A percentile compares a stretch with the other conserved stretches of the same genome.
These are phyloP conservation scores for Globisporangium ultimum DNA, from an alignment of 352 stramenopile species.

Conservation along the genomic window DNA sequence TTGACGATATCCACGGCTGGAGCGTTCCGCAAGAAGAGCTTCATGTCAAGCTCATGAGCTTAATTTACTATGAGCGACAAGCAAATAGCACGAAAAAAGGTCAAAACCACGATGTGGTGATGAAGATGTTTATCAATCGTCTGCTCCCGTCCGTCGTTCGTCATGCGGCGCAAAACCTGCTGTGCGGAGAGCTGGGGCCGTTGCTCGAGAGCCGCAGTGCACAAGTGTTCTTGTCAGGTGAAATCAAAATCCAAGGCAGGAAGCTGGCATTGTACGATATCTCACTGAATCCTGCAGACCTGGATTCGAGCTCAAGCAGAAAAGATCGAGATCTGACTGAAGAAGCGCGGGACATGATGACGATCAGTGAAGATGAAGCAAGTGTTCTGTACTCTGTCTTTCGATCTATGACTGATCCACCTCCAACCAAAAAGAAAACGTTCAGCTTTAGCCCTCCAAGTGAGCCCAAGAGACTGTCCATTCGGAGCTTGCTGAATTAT, in stretches of 20 bases:
- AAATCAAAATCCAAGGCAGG: conserved; percentile 60
- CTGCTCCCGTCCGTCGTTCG: conserved; percentile 61
- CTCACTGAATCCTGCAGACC: conserved; percentile 24
- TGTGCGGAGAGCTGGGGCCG: conserved; percentile 60
- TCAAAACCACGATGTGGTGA: conserved; percentile 70
- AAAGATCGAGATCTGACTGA: conserved; percentile 35
- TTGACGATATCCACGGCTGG: conserved; percentile 58
- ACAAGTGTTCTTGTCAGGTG: conserved; percentile 53
- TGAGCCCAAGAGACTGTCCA: conserved; percentile 32
- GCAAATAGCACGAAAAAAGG: conserved; percentile 49
- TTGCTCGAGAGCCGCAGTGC: conserved; percentile 51
- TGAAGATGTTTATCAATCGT: conserved; percentile 80
- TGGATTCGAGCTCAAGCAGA: conserved; percentile 5
- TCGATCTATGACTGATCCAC: conserved; percentile 44
- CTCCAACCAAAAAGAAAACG: conserved; percentile 47
- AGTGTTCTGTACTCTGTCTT: conserved; percentile 44
- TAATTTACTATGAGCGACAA: conserved; percentile 71
- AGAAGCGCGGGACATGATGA: conserved; percentile 45
- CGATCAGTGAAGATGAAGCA: conserved; percentile 43
- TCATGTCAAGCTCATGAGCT: conserved; percentile 61
- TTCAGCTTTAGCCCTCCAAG: conserved; percentile 33
- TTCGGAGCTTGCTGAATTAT: conserved; percentile 65
- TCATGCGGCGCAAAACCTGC: conserved; percentile 49
- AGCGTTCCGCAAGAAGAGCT: conserved; percentile 54
- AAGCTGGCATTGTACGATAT: conserved; percentile 59